phyloP scores from a whole-genome alignment of 192 early-diverging fungal genomes.

The Coemansia sp. region DNA sequence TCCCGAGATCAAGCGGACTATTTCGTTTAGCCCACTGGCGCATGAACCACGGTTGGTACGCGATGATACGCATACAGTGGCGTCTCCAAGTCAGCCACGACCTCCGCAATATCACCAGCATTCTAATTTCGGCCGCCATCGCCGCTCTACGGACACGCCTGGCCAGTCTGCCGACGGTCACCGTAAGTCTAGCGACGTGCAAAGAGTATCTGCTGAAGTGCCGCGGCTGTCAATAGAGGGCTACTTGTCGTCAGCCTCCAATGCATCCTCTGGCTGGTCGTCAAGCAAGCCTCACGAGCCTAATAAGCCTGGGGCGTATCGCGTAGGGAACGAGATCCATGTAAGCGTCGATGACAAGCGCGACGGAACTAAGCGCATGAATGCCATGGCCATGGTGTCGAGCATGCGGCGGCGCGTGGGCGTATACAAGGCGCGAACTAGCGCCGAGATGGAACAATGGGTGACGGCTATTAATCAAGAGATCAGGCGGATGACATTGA shows the following conservation, averaged over 20 bases:
- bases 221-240: conserved; percentile 17
- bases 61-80: neutral
- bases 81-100: neutral
- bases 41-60: neutral
- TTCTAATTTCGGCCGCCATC: neutral
- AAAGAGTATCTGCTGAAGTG: conserved; percentile 15
- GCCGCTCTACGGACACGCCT: neutral
- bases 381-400: conserved; percentile 22
- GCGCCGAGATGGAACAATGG: conserved; percentile 56
- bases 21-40: conserved; percentile 10
- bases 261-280: conserved; percentile 18
- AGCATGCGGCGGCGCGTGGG: conserved; percentile 37
- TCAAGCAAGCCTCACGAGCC: conserved; percentile 1
- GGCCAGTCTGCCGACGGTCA: neutral
- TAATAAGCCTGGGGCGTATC: conserved; percentile 32
- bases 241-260: conserved; percentile 31
- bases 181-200: neutral
- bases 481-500: conserved; percentile 47
- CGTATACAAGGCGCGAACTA: conserved; percentile 50
- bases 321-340: conserved; percentile 24
- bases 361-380: conserved; percentile 16
- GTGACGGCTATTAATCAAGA: conserved; percentile 55
- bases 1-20: conserved; percentile 5
- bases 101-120: neutral
- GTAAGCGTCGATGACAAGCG: conserved; percentile 25